Conservation (phyloP, 176 grass and related monocot genomes). For the Lolium perenne region DNA sequence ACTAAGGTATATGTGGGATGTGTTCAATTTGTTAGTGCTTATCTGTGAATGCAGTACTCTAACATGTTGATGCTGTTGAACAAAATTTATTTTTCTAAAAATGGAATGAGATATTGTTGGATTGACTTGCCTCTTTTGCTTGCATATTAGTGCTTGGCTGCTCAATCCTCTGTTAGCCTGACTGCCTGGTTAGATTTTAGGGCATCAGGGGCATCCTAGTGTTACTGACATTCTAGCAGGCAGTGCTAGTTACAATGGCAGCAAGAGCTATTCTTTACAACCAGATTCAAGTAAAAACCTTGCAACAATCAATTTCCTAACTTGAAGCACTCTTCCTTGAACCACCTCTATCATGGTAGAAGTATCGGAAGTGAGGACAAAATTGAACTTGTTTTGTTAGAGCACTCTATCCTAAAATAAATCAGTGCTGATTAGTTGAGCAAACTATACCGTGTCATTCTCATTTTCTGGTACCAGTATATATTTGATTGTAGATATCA, state of each 20-base stretch:
- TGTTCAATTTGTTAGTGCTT: slow-evolving; percentile 11
- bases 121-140: slow-evolving; percentile 2
- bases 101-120: not conserved
- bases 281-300: slow-evolving; percentile 24
- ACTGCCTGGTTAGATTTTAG: slow-evolving; percentile 4
- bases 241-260: not conserved
- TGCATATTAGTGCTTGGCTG: slow-evolving; percentile 9
- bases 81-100: slow-evolving; percentile 14
- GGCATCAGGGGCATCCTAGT: not conserved
- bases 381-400: slow-evolving; percentile 16
- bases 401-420: not conserved
- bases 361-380: not conserved
- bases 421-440: not conserved
- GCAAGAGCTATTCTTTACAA: not conserved
- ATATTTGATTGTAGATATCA: not conserved
- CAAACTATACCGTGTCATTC: not conserved
- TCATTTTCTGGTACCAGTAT: not conserved
- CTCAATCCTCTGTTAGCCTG: not conserved
- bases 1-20: not conserved
- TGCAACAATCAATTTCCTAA: slow-evolving; percentile 11
- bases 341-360: not conserved
- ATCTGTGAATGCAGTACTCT: not conserved
- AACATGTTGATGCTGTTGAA: slow-evolving; percentile 16
- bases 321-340: slow-evolving; percentile 17
- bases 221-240: not conserved